Base-by-base conservation (phyloP, 1,139 yeast genomes). In the Blastobotrys petasosporus region DNA sequence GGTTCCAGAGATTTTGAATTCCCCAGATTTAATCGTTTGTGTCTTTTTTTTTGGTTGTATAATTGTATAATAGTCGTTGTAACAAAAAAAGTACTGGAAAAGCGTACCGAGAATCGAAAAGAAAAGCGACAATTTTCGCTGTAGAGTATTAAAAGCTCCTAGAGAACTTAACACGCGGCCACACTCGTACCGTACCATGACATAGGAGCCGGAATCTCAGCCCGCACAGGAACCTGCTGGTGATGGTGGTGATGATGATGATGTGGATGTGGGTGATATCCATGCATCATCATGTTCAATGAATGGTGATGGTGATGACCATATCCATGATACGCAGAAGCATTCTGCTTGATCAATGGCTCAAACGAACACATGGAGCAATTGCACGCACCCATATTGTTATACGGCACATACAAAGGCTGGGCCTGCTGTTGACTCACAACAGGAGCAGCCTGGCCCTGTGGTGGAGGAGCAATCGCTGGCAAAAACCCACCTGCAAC, bases 301-400 rank as follows among this genome's bases (percentile, higher is more conserved):
- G 20, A 16, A 8, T 10, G 40, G 31, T 8, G 34, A 31, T 15
- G 11, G 37, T 9, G 20, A n/a, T 8, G 16, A 5, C 28, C 30
- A 32, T 30, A 23, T 4, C 12, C 23, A 36, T 32, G 44, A 23
- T 33, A 32, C 2, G 35, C 30, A 11, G 42, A 25, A 5, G 32
- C 37, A 8, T 37, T 32, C 6, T 17, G 25, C 6, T 30, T 36
- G 17, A 25, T 39, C 7, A 37, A 32, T 8, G 54, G 53, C 35
- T 54, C 57, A 39, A 50, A 51, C 1, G 46, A 44, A 41, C 57
- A 54, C 42, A 51, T 32, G 35, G 48, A 50, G 39, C 57, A 54
- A 32, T 49, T 52, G 47, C 57, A 54, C 2, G 55, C 46, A 12
- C 52, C 51, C 46, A 51, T 37, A 37, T 51, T 49, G 41, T 49